Evolutionary conservation across 73 alveolate genomes (phyloP), one percentile per base, ranked within the genome.

Genomic region (Paraurostyla sp.): DNA sequence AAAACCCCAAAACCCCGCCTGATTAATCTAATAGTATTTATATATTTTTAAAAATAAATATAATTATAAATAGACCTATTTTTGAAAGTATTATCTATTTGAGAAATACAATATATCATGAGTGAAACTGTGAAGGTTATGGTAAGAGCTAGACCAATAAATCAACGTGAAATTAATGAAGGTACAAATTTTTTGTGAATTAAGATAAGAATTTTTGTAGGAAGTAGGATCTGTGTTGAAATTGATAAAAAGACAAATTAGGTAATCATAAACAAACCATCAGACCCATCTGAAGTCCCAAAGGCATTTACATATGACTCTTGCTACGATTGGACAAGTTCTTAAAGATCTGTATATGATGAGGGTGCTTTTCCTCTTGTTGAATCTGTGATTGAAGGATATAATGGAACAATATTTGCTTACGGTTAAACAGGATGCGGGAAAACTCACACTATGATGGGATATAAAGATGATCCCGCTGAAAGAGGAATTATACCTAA

Each of bases 351-450:
- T 46, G 95, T 95, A 13, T 95, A 92, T 83, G 96, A 95, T 80
- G 97, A 95, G 80, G 58, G 95, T 80, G 97, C 97, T 22, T 91
- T 93, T 94, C 96, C 97, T 1, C 85, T 95, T 25, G 99, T 95
- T 1, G 97, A 95, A 71, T 76, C 95, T 87, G 99, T 95, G 54
- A 84, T 90, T 15, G 94, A 95, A 78, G 99, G 99, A 23, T 97
- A 97, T 92, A 97, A 97, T 86, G 97, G 98, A 33, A 97, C 99
- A 25, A 95, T 97, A 16, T 97, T 97, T 63, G 99, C 99, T 16
- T 97, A 97, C 76, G 99, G 99, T 50, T 96, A 97, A 85, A 97
- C 99, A 0, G 99, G 99, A n/a, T 90, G 95, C 41, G 95, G 95
- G 2, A 90, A 90, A 59, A 90, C 95, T 11, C 95, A 90, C 38